Base-by-base conservation (phyloP, 768 basidiomycete species). In the Leccinum truebloodii region DNA sequence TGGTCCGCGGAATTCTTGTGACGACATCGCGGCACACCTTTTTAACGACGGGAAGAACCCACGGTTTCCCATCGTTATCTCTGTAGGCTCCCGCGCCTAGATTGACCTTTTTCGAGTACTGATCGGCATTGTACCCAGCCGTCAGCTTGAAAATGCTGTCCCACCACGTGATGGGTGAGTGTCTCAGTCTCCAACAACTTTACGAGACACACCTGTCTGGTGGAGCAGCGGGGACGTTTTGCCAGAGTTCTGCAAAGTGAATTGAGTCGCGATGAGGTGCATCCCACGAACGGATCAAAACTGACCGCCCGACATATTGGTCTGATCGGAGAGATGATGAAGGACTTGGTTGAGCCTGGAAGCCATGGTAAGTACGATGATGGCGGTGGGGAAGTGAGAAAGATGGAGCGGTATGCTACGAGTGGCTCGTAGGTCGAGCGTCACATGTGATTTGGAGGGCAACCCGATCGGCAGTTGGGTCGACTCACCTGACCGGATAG, bases 81-180 rank as follows among this genome's bases (percentile, higher is more conserved):
- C 94, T 84, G 73, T 97, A 97, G 8, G 94, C 95, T 50, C 94
- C 95, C 50, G 95, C 94, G 41, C 94, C 94, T 24, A 97, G 81
- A 74, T 96, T 96, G 75, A 95, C 81, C 80, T 97, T 97, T 63
- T 87, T 76, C 14, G 84, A 80, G 72, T 80, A 83, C 3, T 83
- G 70, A 73, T 97, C 92, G 30, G 83, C 85, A 73, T 95, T 94
- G 86, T 87, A 96, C 2, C 92, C 86, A 20, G 92, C 89, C 0
- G 93, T 94, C 64, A 97, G 82, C 78, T 92, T 87, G 85, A 94
- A 94, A 70, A 94, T 94, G 77, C 92, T 94, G 66, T 59, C 48
- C 48, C 48, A 20, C 10, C 41, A 64, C 59, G 62, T 52, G 57
- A 49, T 30, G 51, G n/a, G 22, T 58, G 22, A 65, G 63, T 52